These are phyloP conservation scores for Keithomyces neogunnii DNA, from an alignment of 2,329 filamentous ascomycete species.

Conservation along the genomic window DNA sequence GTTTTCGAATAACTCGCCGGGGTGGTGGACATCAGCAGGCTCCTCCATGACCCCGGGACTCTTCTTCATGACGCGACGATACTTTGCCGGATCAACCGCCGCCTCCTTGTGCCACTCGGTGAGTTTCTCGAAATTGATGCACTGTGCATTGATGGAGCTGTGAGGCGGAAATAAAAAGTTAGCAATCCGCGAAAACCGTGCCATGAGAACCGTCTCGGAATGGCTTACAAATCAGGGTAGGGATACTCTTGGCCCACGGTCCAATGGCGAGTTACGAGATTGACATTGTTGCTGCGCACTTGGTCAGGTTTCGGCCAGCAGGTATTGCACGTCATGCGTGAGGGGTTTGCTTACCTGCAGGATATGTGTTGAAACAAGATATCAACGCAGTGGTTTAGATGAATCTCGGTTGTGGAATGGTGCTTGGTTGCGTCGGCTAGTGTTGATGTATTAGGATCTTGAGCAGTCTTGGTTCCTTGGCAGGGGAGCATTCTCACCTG, in stretches of 20 bases:
- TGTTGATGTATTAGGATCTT: slow-evolving; percentile 1
- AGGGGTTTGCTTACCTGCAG: slow-evolving; percentile 10
- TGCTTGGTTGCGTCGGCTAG: slow-evolving; percentile 6
- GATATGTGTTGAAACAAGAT: slow-evolving; percentile 24
- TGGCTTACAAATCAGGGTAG: slow-evolving; percentile 2
- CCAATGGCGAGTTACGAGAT: slow-evolving; percentile 27
- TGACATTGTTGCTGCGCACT: slow-evolving; percentile 18
- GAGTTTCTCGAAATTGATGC: slow-evolving; percentile 22
- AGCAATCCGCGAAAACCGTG: not conserved
- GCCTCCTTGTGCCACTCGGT: slow-evolving; percentile 12
- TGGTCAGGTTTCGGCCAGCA: no score
- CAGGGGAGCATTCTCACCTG: no score
- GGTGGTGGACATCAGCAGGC: no score
- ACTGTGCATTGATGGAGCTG: slow-evolving; percentile 25
- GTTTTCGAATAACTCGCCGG: no score
- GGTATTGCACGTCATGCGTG: no score
- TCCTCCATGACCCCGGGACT: no score
- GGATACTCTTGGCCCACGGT: slow-evolving; percentile 11
- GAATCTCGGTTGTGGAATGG: slow-evolving; percentile 12
- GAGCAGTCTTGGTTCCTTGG: no score
- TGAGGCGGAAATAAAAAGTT: not conserved
- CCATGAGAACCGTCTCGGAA: not conserved
- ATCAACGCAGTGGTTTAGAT: slow-evolving; percentile 26
- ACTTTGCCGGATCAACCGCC: slow-evolving; percentile 14
- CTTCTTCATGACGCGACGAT: slow-evolving; percentile 12